phyloP scores from a whole-genome alignment of 805 yeast species.

The Sugiyamaella boreocaroliniensis region DNA sequence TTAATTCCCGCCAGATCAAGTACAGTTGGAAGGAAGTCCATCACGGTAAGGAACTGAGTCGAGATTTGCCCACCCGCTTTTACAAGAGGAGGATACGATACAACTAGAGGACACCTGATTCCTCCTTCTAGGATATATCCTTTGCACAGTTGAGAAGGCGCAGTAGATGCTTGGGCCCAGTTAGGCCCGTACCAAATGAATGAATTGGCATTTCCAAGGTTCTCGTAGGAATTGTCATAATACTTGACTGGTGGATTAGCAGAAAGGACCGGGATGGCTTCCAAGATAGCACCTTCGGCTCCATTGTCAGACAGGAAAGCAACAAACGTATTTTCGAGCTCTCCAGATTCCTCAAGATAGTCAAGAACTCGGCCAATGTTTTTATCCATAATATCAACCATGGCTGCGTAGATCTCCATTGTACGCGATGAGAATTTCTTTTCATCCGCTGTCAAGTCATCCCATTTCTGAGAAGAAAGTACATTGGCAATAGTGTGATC shows the following conservation, averaged over 20 bases:
- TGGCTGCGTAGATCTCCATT: slow-evolving; percentile 58
- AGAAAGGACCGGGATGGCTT: slow-evolving; percentile 44
- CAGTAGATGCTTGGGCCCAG: slow-evolving; percentile 60
- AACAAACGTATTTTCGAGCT: slow-evolving; percentile 50
- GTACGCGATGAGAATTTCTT: slow-evolving; percentile 35
- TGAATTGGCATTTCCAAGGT: slow-evolving; percentile 44
- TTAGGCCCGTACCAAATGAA: slow-evolving; percentile 49
- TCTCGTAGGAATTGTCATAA: slow-evolving; percentile 40
- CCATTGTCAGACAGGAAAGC: slow-evolving; percentile 60
- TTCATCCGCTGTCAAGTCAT: slow-evolving; percentile 36
- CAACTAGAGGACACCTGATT: slow-evolving; percentile 48
- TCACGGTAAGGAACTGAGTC: slow-evolving; percentile 45
- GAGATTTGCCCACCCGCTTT: slow-evolving; percentile 20
- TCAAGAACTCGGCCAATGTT: slow-evolving; percentile 46
- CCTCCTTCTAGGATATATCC: slow-evolving; percentile 59
- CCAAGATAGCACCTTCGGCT: slow-evolving; percentile 52
- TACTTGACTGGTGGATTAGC: slow-evolving; percentile 24
- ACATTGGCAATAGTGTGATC: slow-evolving; percentile 33
- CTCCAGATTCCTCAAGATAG: slow-evolving; percentile 37
- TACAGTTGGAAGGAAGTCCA: slow-evolving; percentile 55
- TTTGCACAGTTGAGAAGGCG: slow-evolving; percentile 49
- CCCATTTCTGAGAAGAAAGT: slow-evolving; percentile 37
- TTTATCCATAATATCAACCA: slow-evolving; percentile 50
- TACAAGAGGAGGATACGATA: slow-evolving; percentile 37
- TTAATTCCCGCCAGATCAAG: slow-evolving; percentile 42